phyloP scores from a whole-genome alignment of 495 filamentous ascomycete genomes.

The Umbilicaria muhlenbergii region DNA sequence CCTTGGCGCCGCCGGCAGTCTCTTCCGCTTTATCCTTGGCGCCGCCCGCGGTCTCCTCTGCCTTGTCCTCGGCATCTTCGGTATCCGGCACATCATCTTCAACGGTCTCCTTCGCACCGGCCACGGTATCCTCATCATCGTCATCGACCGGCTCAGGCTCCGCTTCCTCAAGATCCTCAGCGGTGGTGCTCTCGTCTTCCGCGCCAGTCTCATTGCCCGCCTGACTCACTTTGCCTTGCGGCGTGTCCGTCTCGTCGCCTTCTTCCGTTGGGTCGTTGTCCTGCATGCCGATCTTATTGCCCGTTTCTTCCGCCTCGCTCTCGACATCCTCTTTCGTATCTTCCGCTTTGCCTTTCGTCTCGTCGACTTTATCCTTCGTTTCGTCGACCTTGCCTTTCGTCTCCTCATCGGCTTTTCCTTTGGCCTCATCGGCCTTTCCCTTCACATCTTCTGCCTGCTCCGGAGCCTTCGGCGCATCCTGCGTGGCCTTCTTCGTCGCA shows the following conservation, averaged over 20 bases:
- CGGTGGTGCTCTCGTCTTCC: conserved; percentile 15
- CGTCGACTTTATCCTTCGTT: conserved; percentile 12
- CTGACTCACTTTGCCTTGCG: conserved; percentile 14
- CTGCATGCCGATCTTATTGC: conserved; percentile 9
- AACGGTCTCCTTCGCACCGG: conserved; percentile 12
- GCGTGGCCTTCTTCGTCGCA: conserved; percentile 7
- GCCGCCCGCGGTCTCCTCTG: conserved; percentile 20
- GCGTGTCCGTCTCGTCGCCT: conserved; percentile 16
- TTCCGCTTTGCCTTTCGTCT: conserved; percentile 16
- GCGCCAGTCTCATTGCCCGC: conserved; percentile 16
- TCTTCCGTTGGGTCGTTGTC: conserved; percentile 20
- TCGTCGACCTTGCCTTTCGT: conserved; percentile 13
- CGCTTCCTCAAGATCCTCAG: conserved; percentile 18
- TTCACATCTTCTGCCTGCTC: conserved; percentile 11
- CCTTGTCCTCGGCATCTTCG: conserved; percentile 17
- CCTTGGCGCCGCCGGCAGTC: conserved; percentile 5
- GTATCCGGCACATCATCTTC: conserved; percentile 7
- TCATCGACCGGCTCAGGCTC: conserved; percentile 14
- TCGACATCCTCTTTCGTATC: conserved; percentile 15
- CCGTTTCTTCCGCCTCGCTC: conserved; percentile 16
- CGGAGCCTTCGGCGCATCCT: conserved; percentile 9
- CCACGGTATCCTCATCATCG: conserved; percentile 18
- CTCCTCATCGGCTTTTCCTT: conserved; percentile 16
- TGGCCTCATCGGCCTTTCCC: conserved; percentile 12
- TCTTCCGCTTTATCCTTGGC: conserved; percentile 13